These are phyloP conservation scores for Camellia japonica DNA, from an alignment of 148 eudicot species.

Conservation along the genomic window DNA sequence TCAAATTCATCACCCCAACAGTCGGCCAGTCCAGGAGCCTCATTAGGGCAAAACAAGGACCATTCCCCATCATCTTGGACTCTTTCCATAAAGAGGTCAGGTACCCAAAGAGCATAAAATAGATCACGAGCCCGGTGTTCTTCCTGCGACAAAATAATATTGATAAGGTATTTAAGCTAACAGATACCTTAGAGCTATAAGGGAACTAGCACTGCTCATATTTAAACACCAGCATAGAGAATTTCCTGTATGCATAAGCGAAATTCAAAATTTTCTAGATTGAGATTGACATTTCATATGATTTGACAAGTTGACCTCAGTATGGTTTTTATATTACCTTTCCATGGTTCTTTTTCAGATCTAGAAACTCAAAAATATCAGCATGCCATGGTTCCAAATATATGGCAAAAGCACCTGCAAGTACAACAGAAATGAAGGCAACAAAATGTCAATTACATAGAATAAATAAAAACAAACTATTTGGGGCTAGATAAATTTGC, in stretches of 20 bases:
- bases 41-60: constrained; percentile 86
- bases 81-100: constrained; percentile 82
- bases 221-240: background rate
- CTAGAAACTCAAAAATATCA: background rate
- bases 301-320: background rate
- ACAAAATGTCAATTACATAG: background rate
- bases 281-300: background rate
- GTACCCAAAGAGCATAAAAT: constrained; percentile 82
- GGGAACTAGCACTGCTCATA: background rate
- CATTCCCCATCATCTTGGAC: constrained; percentile 54
- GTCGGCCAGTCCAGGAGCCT: constrained; percentile 85
- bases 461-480: background rate
- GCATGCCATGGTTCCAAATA: constrained; percentile 1
- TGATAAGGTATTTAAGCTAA: background rate
- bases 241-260: no score
- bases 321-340: background rate
- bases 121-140: constrained; percentile 88
- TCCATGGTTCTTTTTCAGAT: constrained; percentile 3
- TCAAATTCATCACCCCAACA: constrained; percentile 83
- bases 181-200: background rate
- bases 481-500: background rate
- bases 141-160: constrained; percentile 39
- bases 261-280: background rate
- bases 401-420: constrained; percentile 4
- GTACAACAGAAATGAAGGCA: background rate